These are phyloP conservation scores for Malassezia equina DNA, from an alignment of 1,284 basidiomycete species.

Conservation along the genomic window DNA sequence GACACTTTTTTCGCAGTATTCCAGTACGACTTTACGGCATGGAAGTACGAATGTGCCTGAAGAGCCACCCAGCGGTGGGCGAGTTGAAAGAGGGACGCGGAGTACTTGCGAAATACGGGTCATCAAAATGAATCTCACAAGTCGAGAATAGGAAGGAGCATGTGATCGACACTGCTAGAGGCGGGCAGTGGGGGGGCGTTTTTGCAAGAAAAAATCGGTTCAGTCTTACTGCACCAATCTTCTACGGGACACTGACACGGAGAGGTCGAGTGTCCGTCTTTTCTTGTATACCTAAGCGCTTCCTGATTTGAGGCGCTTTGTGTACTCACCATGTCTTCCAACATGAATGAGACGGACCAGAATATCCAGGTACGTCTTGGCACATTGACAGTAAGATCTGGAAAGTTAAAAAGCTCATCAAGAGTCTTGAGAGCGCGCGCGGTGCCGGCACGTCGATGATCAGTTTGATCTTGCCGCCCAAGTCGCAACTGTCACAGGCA, in stretches of 20 bases:
- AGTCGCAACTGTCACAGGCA: slow-evolving; percentile 87
- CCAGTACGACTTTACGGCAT: slow-evolving; percentile 22
- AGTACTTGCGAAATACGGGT: not conserved
- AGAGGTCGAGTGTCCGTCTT: not conserved
- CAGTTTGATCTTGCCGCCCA: slow-evolving; percentile 88
- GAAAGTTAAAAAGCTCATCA: slow-evolving; percentile 84
- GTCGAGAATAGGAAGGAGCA: not conserved
- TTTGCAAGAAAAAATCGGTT: slow-evolving; percentile 4
- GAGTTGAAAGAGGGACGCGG: slow-evolving; percentile 10
- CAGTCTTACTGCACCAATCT: not conserved
- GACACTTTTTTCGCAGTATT: slow-evolving; percentile 19
- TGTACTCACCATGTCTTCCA: slow-evolving; percentile 8
- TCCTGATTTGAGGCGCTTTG: not conserved
- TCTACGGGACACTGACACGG: not conserved
- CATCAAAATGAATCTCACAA: not conserved
- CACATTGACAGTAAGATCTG: slow-evolving; percentile 49
- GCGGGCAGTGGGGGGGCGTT: not conserved
- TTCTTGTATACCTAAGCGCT: not conserved
- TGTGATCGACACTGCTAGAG: not conserved
- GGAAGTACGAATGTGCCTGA: slow-evolving; percentile 17
- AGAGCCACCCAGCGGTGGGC: slow-evolving; percentile 16
- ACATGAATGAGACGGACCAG: slow-evolving; percentile 16
- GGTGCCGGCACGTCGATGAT: slow-evolving; percentile 96
- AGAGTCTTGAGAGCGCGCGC: slow-evolving; percentile 43
- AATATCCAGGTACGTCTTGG: slow-evolving; percentile 18